Percentiles rank a stretch among this genome's conserved stretches.
These are phyloP conservation scores for Cladorrhinum samala DNA, from an alignment of 495 filamentous ascomycete species.

Conservation along the genomic window DNA sequence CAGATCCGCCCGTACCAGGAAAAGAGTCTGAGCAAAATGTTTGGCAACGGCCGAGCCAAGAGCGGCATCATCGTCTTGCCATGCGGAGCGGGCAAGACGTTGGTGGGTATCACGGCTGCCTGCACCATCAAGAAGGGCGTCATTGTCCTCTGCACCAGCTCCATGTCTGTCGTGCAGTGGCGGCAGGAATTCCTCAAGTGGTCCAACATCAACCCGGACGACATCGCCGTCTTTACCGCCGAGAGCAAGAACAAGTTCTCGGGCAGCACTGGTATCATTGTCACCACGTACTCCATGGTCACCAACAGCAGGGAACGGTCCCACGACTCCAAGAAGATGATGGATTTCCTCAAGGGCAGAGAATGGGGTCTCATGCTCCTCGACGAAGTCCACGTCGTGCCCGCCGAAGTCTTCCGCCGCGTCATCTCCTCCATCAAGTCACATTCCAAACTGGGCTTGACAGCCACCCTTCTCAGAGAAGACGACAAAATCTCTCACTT, in stretches of 20 bases:
- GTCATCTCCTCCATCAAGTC: conserved; percentile 87
- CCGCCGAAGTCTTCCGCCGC: conserved; percentile 89
- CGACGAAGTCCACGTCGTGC: conserved; percentile 97
- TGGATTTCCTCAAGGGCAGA: conserved; percentile 85
- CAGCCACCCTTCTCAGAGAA: conserved; percentile 88
- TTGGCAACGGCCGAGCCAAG: conserved; percentile 93
- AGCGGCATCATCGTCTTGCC: conserved; percentile 97
- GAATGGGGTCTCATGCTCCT: conserved; percentile 99
- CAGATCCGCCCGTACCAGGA: conserved; percentile 92
- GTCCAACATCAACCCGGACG: conserved; percentile 92
- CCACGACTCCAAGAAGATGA: conserved; percentile 93
- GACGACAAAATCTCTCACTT: conserved; percentile 97
- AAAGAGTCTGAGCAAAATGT: conserved; percentile 97
- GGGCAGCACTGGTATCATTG: conserved; percentile 86
- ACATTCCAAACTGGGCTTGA: conserved; percentile 94
- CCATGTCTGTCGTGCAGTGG: conserved; percentile 98
- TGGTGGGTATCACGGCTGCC: conserved; percentile 94
- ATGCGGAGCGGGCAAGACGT: conserved; percentile 93
- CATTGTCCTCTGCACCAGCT: conserved; percentile 91
- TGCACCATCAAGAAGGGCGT: conserved; percentile 96
- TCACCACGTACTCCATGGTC: conserved; percentile 98
- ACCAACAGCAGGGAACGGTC: conserved; percentile 80
- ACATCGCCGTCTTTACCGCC: conserved; percentile 91
- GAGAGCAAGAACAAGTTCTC: conserved; percentile 88
- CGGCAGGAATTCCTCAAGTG: conserved; percentile 92